Conservation (phyloP, 768 basidiomycete genomes). For the Lentinula detonsa region DNA sequence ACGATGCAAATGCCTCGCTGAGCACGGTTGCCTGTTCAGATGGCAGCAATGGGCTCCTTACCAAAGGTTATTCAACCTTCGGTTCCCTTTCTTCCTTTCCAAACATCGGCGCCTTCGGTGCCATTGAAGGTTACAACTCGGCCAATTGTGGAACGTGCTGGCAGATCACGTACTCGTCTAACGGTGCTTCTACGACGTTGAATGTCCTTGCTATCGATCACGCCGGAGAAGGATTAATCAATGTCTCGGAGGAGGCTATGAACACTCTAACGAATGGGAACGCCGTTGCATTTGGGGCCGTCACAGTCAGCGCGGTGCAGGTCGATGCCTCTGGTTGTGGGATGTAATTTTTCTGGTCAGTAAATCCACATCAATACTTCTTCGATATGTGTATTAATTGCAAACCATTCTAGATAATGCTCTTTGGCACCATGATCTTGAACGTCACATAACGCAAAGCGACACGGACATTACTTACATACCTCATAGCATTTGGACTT, state of each 20-base stretch:
- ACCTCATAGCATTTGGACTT: background rate
- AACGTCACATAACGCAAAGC: background rate
- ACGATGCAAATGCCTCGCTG: conserved; percentile 33
- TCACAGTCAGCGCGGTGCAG: conserved; percentile 35
- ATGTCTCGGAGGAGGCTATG: conserved; percentile 48
- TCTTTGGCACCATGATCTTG: background rate
- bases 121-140: conserved; percentile 29
- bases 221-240: conserved; percentile 30
- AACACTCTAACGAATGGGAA: conserved; percentile 42
- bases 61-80: conserved; percentile 39
- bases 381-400: background rate
- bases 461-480: background rate
- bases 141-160: conserved; percentile 38
- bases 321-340: conserved; percentile 47
- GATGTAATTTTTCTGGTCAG: conserved; percentile 15
- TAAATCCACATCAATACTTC: background rate
- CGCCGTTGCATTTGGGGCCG: conserved; percentile 40
- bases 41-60: conserved; percentile 31
- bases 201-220: conserved; percentile 32
- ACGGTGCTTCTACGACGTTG: conserved; percentile 14
- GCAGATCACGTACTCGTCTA: conserved; percentile 27
- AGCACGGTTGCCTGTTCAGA: conserved; percentile 36
- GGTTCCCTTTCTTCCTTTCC: conserved; percentile 52
- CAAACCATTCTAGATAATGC: background rate
- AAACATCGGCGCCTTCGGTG: conserved; percentile 41